Conservation (phyloP, 768 basidiomycete species). For the Russula vinacea region DNA sequence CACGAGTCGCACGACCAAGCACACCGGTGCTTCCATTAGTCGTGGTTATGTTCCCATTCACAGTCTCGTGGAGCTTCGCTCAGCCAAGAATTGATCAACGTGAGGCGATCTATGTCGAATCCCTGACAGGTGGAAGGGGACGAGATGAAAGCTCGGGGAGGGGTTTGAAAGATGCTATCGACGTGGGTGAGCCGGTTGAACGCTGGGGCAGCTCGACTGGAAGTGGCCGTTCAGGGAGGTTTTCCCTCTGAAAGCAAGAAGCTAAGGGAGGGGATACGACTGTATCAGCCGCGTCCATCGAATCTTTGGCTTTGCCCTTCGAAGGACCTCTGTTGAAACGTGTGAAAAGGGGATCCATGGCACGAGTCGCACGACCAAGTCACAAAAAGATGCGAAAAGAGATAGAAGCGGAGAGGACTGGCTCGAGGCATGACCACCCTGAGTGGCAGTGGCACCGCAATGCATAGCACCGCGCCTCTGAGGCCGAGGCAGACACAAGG, state of each 20-base stretch:
- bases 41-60: slow-evolving; percentile 38
- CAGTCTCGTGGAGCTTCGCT: slow-evolving; percentile 41
- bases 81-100: slow-evolving; percentile 37
- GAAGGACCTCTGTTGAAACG: slow-evolving; percentile 62
- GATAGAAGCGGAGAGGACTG: slow-evolving; percentile 11
- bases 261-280: slow-evolving; percentile 24
- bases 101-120: slow-evolving; percentile 31
- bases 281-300: too few species aligned
- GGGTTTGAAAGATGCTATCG: slow-evolving; percentile 62
- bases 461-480: not conserved
- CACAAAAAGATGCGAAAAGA: slow-evolving; percentile 16
- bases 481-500: too few species aligned
- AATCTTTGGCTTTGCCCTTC: slow-evolving; percentile 60
- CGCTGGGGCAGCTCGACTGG: too few species aligned
- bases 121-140: slow-evolving; percentile 48
- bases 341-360: slow-evolving; percentile 82
- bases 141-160: slow-evolving; percentile 61
- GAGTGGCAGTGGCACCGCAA: not conserved
- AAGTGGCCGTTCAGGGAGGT: too few species aligned
- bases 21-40: slow-evolving; percentile 43
- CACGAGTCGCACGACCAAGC: too few species aligned
- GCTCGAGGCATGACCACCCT: slow-evolving; percentile 18
- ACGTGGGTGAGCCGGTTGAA: too few species aligned
- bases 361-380: slow-evolving; percentile 42
- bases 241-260: slow-evolving; percentile 59